phyloP scores from a whole-genome alignment of 1,284 basidiomycete genomes.

The Puccinia novopanici region DNA sequence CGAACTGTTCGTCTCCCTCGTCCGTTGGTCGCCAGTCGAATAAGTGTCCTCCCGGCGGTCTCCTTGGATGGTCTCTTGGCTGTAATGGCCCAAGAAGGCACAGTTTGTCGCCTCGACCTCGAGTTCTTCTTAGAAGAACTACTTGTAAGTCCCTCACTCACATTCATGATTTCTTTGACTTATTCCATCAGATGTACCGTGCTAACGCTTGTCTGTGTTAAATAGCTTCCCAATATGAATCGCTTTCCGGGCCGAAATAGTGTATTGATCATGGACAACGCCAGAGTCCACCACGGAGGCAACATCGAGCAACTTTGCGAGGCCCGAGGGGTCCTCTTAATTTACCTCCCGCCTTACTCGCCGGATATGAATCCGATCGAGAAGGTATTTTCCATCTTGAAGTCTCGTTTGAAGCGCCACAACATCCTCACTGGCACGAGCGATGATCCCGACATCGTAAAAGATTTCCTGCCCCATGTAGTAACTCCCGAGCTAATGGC shows the following conservation, averaged over 20 bases:
- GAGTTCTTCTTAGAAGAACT: not conserved
- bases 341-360: too few relatives aligned
- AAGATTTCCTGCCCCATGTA: not conserved
- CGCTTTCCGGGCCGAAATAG: not conserved
- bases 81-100: not conserved
- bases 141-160: not conserved
- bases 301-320: not conserved
- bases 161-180: not conserved
- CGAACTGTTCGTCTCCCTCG: too few relatives aligned
- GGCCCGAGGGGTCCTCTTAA: too few relatives aligned
- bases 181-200: not conserved
- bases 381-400: too few relatives aligned
- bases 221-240: not conserved
- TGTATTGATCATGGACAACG: slow-evolving; percentile 2
- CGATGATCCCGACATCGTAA: not conserved
- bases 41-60: not conserved
- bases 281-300: not conserved
- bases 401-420: too few relatives aligned
- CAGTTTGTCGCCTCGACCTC: not conserved
- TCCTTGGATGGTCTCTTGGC: not conserved
- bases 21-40: not conserved
- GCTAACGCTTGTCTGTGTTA: too few relatives aligned
- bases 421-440: not conserved
- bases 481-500: too few relatives aligned
- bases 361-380: too few relatives aligned